These are phyloP conservation scores for Lachancea kluyveri DNA, from an alignment of 805 yeast genomes.

Conservation along the genomic window DNA sequence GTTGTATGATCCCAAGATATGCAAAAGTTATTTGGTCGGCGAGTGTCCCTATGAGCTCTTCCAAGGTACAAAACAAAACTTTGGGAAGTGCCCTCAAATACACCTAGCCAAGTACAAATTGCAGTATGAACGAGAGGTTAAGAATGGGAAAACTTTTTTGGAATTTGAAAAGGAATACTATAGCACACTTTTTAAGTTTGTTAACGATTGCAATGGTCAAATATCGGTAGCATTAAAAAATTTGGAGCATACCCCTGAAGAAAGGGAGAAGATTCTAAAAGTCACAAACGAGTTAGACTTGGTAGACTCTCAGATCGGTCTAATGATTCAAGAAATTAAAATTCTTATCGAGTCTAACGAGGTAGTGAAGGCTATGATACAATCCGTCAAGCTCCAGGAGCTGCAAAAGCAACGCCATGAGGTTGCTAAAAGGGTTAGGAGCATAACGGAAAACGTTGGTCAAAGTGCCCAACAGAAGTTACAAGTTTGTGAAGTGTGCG, in stretches of 20 bases:
- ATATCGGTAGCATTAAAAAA: constrained; percentile 57
- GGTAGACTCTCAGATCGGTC: constrained; percentile 55
- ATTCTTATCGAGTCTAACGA: constrained; percentile 45
- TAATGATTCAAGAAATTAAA: constrained; percentile 62
- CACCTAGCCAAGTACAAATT: constrained; percentile 72
- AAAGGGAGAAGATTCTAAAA: constrained; percentile 49
- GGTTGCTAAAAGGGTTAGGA: constrained; percentile 50
- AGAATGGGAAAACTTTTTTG: constrained; percentile 38
- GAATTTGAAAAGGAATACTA: constrained; percentile 43
- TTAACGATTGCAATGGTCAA: constrained; percentile 61
- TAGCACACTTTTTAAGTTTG: constrained; percentile 44
- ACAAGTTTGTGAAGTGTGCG: constrained; percentile 87
- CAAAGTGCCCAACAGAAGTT: constrained; percentile 85
- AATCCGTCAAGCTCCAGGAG: constrained; percentile 40
- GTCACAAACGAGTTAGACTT: constrained; percentile 53
- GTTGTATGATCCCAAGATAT: constrained; percentile 54
- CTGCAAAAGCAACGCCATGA: constrained; percentile 43
- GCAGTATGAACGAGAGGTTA: constrained; percentile 50
- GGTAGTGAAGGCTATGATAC: constrained; percentile 43
- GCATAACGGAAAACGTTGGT: constrained; percentile 64
- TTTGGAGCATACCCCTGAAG: constrained; percentile 64
- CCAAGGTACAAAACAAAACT: constrained; percentile 71
- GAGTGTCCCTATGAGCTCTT: constrained; percentile 82
- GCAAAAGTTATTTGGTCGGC: constrained; percentile 80
- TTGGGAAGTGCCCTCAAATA: constrained; percentile 71